Base-by-base conservation (phyloP, 1,284 basidiomycete species). In the Marasmius oreades region DNA sequence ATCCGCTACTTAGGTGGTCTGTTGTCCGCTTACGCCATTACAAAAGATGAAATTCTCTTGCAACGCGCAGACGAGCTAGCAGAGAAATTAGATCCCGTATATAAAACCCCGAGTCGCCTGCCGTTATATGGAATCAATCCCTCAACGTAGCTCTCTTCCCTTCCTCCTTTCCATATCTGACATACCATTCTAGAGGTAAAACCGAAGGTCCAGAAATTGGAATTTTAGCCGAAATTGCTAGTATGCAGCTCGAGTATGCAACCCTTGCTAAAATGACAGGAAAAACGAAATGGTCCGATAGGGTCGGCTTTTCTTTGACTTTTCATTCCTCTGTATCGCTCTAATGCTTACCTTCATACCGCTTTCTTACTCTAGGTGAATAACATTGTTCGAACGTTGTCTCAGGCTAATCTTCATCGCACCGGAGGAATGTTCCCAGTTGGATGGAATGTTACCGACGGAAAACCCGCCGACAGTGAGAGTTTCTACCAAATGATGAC, bases 1-100 rank as follows among this genome's bases (percentile, higher is more conserved):
- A 96, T 95, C 57, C 82, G 93, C 23, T 94, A 95, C 69, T 79
- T 96, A 3, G 93, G 93, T 11, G 92, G 92, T 5, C 70, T 95
- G 8, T 73, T 95, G 3, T 90, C 91, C 2, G 92, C 89, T 0
- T 90, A 93, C 66, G 90, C 93, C 22, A 72, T 95, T 0, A 84
- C 86, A 1, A 66, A 69, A 20, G 72, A 81, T 55, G 60, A 61
- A 2, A 57, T 79, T 1, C 67, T 82, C 20, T 69, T 83, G 28
- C 62, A 69, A 24, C 74, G 77, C 33, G 84, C 84, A 6, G 79
- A 83, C 53, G 76, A 82, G 28, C 73, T 86, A 8, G 85, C 75
- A 3, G 67, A 68, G 14, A 73, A 67, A 52, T 70, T 86, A 7
- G 75, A 82, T 10, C 79, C 79, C 8, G 75, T 74, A 1, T 86